Evolutionary conservation across 2,329 filamentous ascomycete genomes (phyloP), one percentile per base, ranked within the genome.

Genomic region (Arthrobotrys iridis): DNA sequence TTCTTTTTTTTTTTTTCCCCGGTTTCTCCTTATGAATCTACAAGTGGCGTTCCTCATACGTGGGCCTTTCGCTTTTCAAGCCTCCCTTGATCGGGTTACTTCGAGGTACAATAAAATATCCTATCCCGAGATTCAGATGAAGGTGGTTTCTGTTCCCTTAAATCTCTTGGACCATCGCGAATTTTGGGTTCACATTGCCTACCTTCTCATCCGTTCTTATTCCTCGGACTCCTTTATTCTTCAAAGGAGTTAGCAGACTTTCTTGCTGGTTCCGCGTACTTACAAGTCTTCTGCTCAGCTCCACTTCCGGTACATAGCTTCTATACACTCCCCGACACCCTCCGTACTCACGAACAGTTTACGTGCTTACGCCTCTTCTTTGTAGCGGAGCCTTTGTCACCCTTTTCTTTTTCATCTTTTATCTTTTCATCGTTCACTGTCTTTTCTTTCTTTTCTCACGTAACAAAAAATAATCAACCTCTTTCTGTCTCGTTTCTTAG

Each of bases 11-110:
- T 22, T 8, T 26, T n/a, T n/a, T n/a, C n/a, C n/a, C 43, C 28
- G 18, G 26, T 66, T 48, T 57, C 52, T 35, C 18, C 26, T 45
- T 50, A 67, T 43, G 62, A 73, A 74, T 74, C 45, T 67, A 74
- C 70, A 66, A 57, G 62, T 46, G 70, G 70, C 70, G 70, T 74
- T 74, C 70, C 68, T 66, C 60, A 35, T 67, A 62, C 63, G 62
- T 55, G 62, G 52, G 60, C 55, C 46, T 67, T 62, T 35, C 58
- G 40, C 65, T 55, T 63, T 18, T 26, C 66, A 18, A 40, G 37
- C 28, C 33, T 46, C 37, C 28, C 60, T 33, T 45, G 28, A 22
- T 41, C 48, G 26, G 60, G 46, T 64, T 58, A 18, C n/a, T 40
- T 41, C 37, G 18, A 35, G 28, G 45, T 37, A 40, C 58, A 59